Base-by-base conservation (phyloP, 805 yeast species). In the Suhomyces canberraensis region DNA sequence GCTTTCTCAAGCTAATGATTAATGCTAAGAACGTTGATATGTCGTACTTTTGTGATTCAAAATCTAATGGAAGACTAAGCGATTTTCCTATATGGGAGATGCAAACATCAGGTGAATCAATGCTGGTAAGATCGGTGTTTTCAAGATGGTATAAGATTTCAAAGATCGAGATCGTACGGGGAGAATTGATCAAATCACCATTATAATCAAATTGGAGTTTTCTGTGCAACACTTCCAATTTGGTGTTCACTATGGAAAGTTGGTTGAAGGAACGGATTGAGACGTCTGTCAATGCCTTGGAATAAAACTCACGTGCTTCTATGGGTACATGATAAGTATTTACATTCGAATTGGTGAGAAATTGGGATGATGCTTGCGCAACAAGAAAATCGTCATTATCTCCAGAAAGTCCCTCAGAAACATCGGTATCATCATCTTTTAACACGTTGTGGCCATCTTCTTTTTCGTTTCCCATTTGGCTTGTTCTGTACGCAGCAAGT, bases 1-100 rank as follows among this genome's bases (percentile, higher is more conserved):
- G 75, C 50, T 75, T 76, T 43, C 73, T 61, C 16, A 81, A 47
- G 1, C 76, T 67, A 43, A 79, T 57, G 11, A 76, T 62, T 16
- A 75, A 61, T 0, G 83, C 73, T 35, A 60, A 45, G 32, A 52
- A 59, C 8, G 51, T 46, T 1, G 65, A 34, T 2, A 58, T 43
- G 4, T 43, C 40, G 31, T 41, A 52, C 26, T 42, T 36, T 27
- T 42, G 41, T 18, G 17, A 21, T 11, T 41, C 46, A 18, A 41
- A 46, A 24, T 42, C 37, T 22, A 25, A 29, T 18, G 30, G 31
- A 4, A 20, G 9, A 6, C 11, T 8, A 6, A 39, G 35, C n/a
- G 21, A 16, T 16, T 31, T 35, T n/a, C 42, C 42, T 4, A 39
- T 29, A 5, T 14, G 17, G 8, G 41, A 24, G 7, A 11, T 19